Base-by-base conservation (phyloP, 176 grass and related monocot species). In the Rhipidocladum racemiflorum region DNA sequence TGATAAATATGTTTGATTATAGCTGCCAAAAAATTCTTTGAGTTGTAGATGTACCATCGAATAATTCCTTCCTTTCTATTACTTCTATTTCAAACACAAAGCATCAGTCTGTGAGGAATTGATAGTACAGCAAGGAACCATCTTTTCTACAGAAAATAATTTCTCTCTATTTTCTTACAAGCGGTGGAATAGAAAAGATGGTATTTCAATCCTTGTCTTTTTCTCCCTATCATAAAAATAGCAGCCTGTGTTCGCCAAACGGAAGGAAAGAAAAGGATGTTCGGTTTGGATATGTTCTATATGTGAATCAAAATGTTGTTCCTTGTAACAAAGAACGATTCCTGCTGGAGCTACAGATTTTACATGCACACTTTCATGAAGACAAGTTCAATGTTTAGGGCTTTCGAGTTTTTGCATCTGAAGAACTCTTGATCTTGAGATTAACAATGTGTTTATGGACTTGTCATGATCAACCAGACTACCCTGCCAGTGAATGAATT, bases 401-500 rank as follows among this genome's bases (percentile, higher is more conserved):
- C 20, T 59, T 86, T 43, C 18, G 6, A 49, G 44, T 4, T 48
- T 73, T 54, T 60, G 12, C 20, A 46, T 21, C 15, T 0, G n/a
- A 29, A 60, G 13, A 23, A 84, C 23, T 23, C 7, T 29, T 65
- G 34, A 12, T 77, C 66, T 6, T 65, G 49, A 43, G 13, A 30
- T 40, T 78, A 81, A 88, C 25, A 40, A 35, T 0, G 0, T 38
- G 55, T 72, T n/a, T 48, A 40, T 76, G 51, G 40, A 66, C 10
- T 16, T 72, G 64, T 30, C 14, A 69, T 68, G 72, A 27, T 43
- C 6, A 35, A 79, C 32, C 81, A 98, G 95, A 93, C 90, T 54
- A 89, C 87, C 15, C 70, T 98, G 14, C 95, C 92, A 10, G 92
- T 93, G 60, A 88, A 61, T 20, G 88, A 95, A 43, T 83, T 98